Conservation (phyloP, 768 basidiomycete genomes). For the Vishniacozyma victoriae region DNA sequence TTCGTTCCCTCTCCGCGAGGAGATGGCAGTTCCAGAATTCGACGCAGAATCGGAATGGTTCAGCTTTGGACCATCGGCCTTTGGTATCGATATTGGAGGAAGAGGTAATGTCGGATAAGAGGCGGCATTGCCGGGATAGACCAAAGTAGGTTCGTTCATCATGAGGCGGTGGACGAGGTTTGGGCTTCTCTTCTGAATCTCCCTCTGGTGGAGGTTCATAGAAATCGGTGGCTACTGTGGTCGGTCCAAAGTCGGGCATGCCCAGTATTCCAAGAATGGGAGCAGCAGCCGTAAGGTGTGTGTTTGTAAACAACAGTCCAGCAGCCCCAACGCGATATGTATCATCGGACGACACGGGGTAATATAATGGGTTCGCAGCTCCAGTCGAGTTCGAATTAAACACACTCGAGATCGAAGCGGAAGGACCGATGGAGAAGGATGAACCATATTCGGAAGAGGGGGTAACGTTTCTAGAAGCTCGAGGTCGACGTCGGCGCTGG, state of each 20-base stretch:
- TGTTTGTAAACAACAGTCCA: constrained; percentile 33
- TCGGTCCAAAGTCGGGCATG: constrained; percentile 43
- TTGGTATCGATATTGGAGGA: constrained; percentile 7
- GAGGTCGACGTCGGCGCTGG: constrained; percentile 25
- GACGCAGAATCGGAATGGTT: constrained; percentile 71
- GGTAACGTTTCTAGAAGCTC: no score
- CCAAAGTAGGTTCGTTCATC: constrained; percentile 46
- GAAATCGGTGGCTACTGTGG: background rate
- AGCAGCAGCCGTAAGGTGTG: constrained; percentile 1
- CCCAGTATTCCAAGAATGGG: constrained; percentile 9
- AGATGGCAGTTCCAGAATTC: constrained; percentile 84
- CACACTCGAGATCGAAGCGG: no score
- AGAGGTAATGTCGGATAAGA: constrained; percentile 13
- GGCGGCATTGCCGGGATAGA: constrained; percentile 18
- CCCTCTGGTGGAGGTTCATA: background rate
- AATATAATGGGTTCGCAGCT: constrained; percentile 49
- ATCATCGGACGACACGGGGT: constrained; percentile 62
- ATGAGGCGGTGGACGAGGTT: constrained; percentile 16
- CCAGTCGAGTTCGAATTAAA: background rate
- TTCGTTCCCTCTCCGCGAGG: constrained; percentile 74
- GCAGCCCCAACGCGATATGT: constrained; percentile 71
- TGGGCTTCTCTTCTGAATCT: background rate
- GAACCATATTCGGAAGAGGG: no score
- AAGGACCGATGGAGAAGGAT: constrained; percentile 1
- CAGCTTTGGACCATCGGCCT: constrained; percentile 40